Evolutionary conservation across 768 basidiomycete species (phyloP).

Genomic region (Imleria badia): DNA sequence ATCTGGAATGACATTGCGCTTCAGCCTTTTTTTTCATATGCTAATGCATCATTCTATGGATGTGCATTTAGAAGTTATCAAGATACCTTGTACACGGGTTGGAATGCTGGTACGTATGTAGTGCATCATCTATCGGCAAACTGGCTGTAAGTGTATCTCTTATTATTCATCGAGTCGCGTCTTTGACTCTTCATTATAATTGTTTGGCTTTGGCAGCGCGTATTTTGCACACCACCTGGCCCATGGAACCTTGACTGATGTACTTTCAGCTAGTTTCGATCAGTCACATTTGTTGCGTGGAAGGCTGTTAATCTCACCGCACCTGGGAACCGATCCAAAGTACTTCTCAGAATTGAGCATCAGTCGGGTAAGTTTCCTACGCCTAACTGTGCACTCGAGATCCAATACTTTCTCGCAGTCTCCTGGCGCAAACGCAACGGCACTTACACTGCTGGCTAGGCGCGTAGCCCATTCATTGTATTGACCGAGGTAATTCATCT

Average conservation of each 20-base stretch:
- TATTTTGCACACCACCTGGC: background rate
- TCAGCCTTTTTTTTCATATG: too few relatives aligned
- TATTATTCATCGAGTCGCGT: background rate
- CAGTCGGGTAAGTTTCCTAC: background rate
- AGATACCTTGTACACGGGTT: background rate
- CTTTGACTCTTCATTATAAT: conserved; percentile 42
- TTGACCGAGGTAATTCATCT: background rate
- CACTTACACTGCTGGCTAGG: background rate
- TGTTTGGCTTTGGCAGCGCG: conserved; percentile 43
- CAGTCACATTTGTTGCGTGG: background rate
- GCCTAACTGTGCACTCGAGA: background rate
- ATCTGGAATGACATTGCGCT: too few relatives aligned
- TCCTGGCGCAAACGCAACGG: background rate
- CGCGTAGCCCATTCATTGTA: background rate
- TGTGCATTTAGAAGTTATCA: conserved; percentile 34
- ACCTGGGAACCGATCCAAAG: background rate
- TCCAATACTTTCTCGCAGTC: background rate
- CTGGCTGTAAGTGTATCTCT: background rate
- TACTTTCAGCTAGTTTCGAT: background rate
- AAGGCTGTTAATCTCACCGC: conserved; percentile 41
- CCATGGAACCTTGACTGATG: too few relatives aligned
- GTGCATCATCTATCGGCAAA: background rate
- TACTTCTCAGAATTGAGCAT: background rate
- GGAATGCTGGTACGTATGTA: too few relatives aligned
- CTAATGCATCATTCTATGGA: conserved; percentile 65